phyloP scores from a whole-genome alignment of 164 flowering plant species.

The Chloranthus sessilifolius region DNA sequence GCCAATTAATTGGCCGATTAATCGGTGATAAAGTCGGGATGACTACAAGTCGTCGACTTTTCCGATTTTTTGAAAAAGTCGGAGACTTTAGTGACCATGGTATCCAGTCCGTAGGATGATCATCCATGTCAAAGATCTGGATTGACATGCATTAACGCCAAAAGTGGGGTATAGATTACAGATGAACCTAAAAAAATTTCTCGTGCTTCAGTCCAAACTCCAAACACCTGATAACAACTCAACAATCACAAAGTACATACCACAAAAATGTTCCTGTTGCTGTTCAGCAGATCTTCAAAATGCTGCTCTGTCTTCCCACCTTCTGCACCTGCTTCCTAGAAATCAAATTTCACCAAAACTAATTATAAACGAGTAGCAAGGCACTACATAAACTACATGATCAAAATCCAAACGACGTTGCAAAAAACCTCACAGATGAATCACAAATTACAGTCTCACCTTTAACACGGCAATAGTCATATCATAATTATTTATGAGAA shows the following conservation, averaged over 20 bases:
- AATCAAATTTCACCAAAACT: slow-evolving; percentile 6
- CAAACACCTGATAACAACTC: background rate
- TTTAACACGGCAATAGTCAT: slow-evolving; percentile 88
- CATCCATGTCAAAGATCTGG: too few species aligned
- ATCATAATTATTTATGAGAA: slow-evolving; percentile 95
- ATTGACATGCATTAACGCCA: too few species aligned
- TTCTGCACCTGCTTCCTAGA: slow-evolving; percentile 89
- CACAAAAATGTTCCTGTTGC: slow-evolving; percentile 77
- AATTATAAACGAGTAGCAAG: background rate
- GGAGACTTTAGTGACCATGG: too few species aligned
- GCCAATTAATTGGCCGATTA: too few species aligned
- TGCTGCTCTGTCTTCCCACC: slow-evolving; percentile 88
- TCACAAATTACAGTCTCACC: slow-evolving; percentile 32
- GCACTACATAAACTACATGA: background rate
- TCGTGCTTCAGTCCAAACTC: background rate
- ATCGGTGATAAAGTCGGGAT: too few species aligned
- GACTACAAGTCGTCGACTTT: too few species aligned
- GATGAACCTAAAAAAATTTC: background rate
- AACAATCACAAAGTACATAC: slow-evolving; percentile 28
- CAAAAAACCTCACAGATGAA: too few species aligned
- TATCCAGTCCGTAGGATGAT: too few species aligned
- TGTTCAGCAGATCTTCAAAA: slow-evolving; percentile 90
- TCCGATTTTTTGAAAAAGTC: too few species aligned
- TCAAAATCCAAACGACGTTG: background rate
- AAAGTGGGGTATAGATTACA: too few species aligned